Base-by-base conservation (phyloP, 164 flowering plant genomes). In the Magnolia sinica region DNA sequence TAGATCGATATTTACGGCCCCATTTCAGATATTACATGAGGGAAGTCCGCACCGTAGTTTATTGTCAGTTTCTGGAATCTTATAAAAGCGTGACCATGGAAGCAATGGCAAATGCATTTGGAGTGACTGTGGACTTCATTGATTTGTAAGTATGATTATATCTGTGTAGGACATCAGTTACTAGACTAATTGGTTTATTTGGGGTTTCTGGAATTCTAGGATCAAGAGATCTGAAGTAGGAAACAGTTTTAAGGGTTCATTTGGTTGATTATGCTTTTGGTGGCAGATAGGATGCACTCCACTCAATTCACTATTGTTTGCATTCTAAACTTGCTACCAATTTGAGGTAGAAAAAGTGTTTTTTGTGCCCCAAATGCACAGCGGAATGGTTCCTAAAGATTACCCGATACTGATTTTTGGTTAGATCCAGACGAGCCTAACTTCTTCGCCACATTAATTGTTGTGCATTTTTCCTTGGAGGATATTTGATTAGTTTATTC, bases 21-120 rank as follows among this genome's bases (percentile, higher is more conserved):
- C 98, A 96, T 82, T 96, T 96, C 83, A 92, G 99, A 13, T 94
- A 87, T 79, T 96, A 90, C 84, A 96, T 96, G 99, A 91, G 99
- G 84, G 99, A 96, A 87, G 86, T 92, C 68, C 88, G 97, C 70
- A 83, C 86, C 8, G 97, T 94, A 37, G 96, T 96, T 5, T 94
- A 96, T 81, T 94, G 98, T 50, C 99, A 94, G 80, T 96, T 96
- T 82, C 82, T 96, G 87, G 99, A 96, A 73, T 91, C 99, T 0
- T 96, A 96, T 80, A 94, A 92, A 84, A 96, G 98, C 84, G 99
- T 96, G 18, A 94, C 99, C 20, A 94, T 96, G 80, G 97, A 94
- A 78, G 98, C 98, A 51, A 96, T 96, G 99, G 97, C 98, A 20
- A 92, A 83, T 70, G 95, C 95, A 49, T 96, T 94, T 83, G 99